Evolutionary conservation across 108 stramenopile genomes (phyloP).

Genomic region (Cyclotella choctawhatcheeana): DNA sequence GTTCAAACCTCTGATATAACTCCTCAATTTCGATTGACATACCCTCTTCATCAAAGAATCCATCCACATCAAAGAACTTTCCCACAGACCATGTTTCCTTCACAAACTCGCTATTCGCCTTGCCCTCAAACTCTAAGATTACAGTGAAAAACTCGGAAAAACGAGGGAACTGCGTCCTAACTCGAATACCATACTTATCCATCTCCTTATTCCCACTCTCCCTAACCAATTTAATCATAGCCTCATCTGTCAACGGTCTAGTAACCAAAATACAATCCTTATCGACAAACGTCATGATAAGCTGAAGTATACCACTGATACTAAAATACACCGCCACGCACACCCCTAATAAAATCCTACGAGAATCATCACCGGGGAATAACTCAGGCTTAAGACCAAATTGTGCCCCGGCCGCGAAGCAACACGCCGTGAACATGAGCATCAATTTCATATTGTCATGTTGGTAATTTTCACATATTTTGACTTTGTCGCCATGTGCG

Average conservation of each 20-base stretch:
- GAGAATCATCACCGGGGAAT: conserved; percentile 79
- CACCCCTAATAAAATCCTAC: conserved; percentile 85
- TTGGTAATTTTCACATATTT: conserved; percentile 79
- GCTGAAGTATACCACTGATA: conserved; percentile 88
- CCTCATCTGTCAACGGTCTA: conserved; percentile 56
- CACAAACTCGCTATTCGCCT: conserved; percentile 55
- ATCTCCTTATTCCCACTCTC: conserved; percentile 60
- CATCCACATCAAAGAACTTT: conserved; percentile 91
- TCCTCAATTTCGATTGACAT: conserved; percentile 68
- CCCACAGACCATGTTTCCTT: conserved; percentile 87
- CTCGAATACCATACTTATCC: conserved; percentile 73
- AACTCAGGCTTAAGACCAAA: conserved; percentile 90
- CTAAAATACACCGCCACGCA: conserved; percentile 93
- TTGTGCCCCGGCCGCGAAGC: conserved; percentile 93
- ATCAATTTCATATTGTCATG: conserved; percentile 92
- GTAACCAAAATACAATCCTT: conserved; percentile 91
- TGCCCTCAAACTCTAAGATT: conserved; percentile 73
- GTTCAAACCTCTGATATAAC: conserved; percentile 68
- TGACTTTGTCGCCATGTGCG: conserved; percentile 43
- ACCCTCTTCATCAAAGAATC: conserved; percentile 90
- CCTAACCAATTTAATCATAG: conserved; percentile 46
- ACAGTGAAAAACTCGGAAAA: conserved; percentile 90
- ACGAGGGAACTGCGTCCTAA: conserved; percentile 82
- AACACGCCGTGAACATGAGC: conserved; percentile 90
- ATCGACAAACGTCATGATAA: conserved; percentile 93